These are phyloP conservation scores for Gentiana straminea DNA, from an alignment of 257 asterid genomes.

Conservation along the genomic window DNA sequence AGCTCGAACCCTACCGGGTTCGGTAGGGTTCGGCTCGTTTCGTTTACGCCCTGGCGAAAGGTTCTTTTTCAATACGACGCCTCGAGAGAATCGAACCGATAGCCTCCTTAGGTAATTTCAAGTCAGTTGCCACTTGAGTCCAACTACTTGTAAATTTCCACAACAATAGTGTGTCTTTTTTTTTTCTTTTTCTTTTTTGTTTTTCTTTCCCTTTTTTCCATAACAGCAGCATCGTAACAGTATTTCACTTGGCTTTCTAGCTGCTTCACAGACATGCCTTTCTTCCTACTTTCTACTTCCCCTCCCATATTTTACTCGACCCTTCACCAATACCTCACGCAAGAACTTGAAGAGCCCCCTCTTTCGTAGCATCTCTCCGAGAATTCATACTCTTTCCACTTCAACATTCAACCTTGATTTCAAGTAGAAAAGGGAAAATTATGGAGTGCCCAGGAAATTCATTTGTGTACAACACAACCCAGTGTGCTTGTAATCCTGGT, in stretches of 20 bases:
- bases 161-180: no score
- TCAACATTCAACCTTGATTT: neutral
- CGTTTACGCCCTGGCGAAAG: no score
- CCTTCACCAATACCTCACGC: neutral
- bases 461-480: conserved; percentile 46
- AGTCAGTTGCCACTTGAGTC: no score
- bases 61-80: no score
- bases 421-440: conserved; percentile 1
- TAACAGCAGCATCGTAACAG: no score
- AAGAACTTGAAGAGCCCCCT: neutral
- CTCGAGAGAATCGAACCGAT: no score
- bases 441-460: conserved; percentile 62
- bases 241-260: neutral
- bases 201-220: no score
- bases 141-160: no score
- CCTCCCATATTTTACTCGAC: neutral
- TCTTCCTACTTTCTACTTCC: neutral
- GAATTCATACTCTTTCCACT: neutral
- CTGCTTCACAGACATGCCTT: neutral
- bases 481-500: conserved; percentile 81
- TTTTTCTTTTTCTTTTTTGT: no score
- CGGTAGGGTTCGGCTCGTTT: no score
- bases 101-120: no score
- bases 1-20: no score
- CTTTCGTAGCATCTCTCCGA: neutral